Conservation (phyloP, 371 early-diverging fungal species). For the Mucor plumbeus region DNA sequence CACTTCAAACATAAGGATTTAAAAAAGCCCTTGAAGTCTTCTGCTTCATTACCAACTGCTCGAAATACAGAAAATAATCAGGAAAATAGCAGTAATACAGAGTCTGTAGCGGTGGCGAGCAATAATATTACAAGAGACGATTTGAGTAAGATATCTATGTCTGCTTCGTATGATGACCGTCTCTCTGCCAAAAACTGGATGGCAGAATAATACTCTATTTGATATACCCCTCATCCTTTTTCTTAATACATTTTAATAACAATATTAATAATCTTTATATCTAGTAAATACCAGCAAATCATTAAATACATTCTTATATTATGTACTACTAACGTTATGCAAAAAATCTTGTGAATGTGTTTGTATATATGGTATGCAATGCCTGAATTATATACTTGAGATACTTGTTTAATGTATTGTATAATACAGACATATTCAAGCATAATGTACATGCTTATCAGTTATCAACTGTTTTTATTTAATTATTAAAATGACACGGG, state of each 20-base stretch:
- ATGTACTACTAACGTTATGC: no score
- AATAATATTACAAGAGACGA: constrained; percentile 9
- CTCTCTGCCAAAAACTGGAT: constrained; percentile 23
- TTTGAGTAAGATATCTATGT: constrained; percentile 24
- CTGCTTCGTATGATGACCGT: constrained; percentile 52
- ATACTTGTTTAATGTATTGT: no score
- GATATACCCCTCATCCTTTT: neutral
- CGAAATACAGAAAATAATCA: constrained; percentile 26
- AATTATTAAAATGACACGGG: no score
- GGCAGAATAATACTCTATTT: constrained; percentile 7
- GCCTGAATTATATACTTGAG: no score
- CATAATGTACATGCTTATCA: no score
- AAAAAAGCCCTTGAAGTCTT: constrained; percentile 40
- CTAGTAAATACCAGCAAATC: neutral
- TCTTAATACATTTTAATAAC: neutral
- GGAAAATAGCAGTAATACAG: constrained; percentile 3
- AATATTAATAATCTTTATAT: neutral
- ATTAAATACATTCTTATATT: neutral
- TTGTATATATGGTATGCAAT: no score
- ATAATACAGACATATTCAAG: no score
- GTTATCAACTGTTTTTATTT: no score
- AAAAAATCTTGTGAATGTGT: no score
- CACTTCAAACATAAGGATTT: constrained; percentile 24
- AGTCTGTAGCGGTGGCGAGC: constrained; percentile 1
- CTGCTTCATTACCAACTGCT: constrained; percentile 55